Base-by-base conservation (phyloP, 2,329 filamentous ascomycete species). In the Trichoderma koningiopsis region DNA sequence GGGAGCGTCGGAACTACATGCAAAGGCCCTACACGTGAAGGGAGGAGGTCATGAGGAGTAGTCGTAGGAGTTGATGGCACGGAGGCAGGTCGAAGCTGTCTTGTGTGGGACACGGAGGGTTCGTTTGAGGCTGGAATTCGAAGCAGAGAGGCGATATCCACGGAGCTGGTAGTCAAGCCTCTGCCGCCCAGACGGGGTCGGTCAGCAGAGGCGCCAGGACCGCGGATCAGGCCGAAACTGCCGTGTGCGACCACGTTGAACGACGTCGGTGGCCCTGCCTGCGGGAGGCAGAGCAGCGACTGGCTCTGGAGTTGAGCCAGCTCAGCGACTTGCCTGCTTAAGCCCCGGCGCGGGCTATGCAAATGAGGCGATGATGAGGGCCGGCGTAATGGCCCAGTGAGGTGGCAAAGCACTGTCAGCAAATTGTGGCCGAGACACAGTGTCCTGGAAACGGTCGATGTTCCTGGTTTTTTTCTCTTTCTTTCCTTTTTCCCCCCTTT, bases 71-170 rank as follows among this genome's bases (percentile, higher is more conserved):
- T 71, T 22, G 70, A 71, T 43, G 74, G 74, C 57, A 73, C 73
- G 56, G 75, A 71, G 65, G 72, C 68, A 63, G 73, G 70, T 71
- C 74, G 78, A 67, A 71, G 67, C 70, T 76, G 77, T 57, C 72
- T 75, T 70, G 80, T 76, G 72, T 80, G 80, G 76, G 84, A 83
- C 71, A 81, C 81, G 75, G 85, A 85, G 80, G 90, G 89, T 86
- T 92, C 90, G 87, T 89, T 84, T 82, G 91, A 90, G 86, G 89
- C 89, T 79, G 89, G 84, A 79, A 86, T 87, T 86, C 94, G 92
- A 82, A 97, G 88, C 74, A 97, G 88, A 74, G 91, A 90, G 82
- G 92, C 89, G 91, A 97, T 96, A 94, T 97, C 94, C 94, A 97
- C 91, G 88, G 86, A 94, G 89, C 85, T 88, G 87, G 86, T 86